A percentile compares a stretch with the other conserved stretches of the same genome.
Evolutionary conservation across 2,329 filamentous ascomycete species (phyloP).

Genomic region (Byssothecium circinans): DNA sequence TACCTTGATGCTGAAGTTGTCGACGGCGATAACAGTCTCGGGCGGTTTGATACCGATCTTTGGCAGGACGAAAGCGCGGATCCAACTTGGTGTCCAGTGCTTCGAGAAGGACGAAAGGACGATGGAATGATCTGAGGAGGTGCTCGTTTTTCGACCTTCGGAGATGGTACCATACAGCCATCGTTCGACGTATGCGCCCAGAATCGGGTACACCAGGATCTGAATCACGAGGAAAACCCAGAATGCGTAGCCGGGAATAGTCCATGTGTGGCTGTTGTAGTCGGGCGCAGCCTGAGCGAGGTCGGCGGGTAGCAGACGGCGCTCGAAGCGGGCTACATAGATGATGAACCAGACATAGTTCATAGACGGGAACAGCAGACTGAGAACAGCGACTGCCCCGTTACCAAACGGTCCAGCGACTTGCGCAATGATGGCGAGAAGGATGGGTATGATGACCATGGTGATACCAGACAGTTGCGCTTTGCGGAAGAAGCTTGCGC

Average conservation of each 20-base stretch:
- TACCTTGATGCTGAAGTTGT: slow-evolving; percentile 70
- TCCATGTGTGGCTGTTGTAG: slow-evolving; percentile 53
- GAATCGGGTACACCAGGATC: slow-evolving; percentile 72
- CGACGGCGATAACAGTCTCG: slow-evolving; percentile 77
- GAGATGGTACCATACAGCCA: slow-evolving; percentile 74
- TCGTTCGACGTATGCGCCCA: slow-evolving; percentile 75
- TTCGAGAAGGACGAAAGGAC: slow-evolving; percentile 75
- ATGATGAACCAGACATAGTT: slow-evolving; percentile 84
- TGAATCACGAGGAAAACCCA: slow-evolving; percentile 79
- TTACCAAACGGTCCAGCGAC: slow-evolving; percentile 65
- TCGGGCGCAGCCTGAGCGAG: slow-evolving; percentile 63
- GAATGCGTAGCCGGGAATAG: slow-evolving; percentile 71
- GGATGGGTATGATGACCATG: slow-evolving; percentile 69
- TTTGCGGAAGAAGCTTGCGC: slow-evolving; percentile 81
- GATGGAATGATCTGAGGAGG: slow-evolving; percentile 58
- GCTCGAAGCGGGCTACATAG: slow-evolving; percentile 76
- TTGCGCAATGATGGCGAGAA: slow-evolving; percentile 82
- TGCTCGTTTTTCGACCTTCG: slow-evolving; percentile 49
- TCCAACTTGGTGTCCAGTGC: slow-evolving; percentile 68
- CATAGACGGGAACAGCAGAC: slow-evolving; percentile 80
- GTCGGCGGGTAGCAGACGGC: slow-evolving; percentile 60
- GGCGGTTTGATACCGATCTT: slow-evolving; percentile 52
- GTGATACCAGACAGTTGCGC: slow-evolving; percentile 86
- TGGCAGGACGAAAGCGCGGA: slow-evolving; percentile 54
- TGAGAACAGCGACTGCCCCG: slow-evolving; percentile 67